phyloP scores from a whole-genome alignment of 2,329 filamentous ascomycete genomes.

The Talaromyces sp. region DNA sequence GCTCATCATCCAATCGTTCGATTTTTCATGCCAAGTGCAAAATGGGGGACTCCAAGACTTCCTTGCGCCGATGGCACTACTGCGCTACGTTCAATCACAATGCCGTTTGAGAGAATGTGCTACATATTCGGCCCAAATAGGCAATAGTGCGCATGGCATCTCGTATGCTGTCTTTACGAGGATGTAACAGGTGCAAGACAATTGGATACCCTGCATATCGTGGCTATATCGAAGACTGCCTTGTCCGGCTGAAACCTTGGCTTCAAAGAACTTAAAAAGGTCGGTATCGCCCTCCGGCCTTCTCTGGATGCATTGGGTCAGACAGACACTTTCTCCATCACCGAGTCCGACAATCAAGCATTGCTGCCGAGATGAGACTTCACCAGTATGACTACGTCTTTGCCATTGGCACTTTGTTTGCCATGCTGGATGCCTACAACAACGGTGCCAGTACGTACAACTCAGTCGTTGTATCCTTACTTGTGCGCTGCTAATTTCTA shows the following conservation, averaged over 20 bases:
- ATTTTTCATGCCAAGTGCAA: not conserved
- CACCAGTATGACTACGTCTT: slow-evolving; percentile 68
- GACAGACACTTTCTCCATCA: not conserved
- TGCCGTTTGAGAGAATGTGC: not conserved
- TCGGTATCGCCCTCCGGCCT: not conserved
- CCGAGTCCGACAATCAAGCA: not conserved
- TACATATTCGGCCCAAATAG: not conserved
- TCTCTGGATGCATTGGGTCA: not conserved
- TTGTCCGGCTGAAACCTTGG: not conserved
- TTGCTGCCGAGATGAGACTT: slow-evolving; percentile 50
- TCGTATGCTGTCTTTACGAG: not conserved
- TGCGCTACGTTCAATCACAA: not conserved
- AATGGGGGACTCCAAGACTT: not conserved
- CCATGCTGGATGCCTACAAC: slow-evolving; percentile 73
- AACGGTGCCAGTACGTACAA: slow-evolving; percentile 67
- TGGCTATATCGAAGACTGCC: not conserved
- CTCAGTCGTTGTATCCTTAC: not conserved
- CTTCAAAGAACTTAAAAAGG: slow-evolving; percentile 2
- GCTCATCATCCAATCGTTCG: not conserved
- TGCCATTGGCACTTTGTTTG: slow-evolving; percentile 71
- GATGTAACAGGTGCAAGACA: not conserved
- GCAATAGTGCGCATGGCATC: slow-evolving; percentile 2
- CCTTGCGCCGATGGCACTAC: not conserved
- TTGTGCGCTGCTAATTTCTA: not conserved
- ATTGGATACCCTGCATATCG: not conserved